These are phyloP conservation scores for Macadamia tetraphylla DNA, from an alignment of 164 flowering plant genomes.

Conservation along the genomic window DNA sequence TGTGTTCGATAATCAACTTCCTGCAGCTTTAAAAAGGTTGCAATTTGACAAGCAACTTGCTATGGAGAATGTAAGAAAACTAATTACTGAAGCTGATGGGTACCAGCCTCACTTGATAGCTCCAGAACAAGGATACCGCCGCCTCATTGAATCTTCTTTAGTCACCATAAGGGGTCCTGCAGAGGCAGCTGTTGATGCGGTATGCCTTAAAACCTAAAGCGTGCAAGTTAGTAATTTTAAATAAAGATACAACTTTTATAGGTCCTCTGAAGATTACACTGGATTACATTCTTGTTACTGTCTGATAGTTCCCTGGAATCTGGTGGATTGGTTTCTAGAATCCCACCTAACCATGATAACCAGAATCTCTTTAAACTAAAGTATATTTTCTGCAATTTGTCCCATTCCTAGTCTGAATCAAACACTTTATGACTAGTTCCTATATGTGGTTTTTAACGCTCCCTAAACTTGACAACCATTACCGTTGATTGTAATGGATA, in stretches of 20 bases:
- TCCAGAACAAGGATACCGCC: constrained; percentile 82
- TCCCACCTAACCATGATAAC: not conserved
- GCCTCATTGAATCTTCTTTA: constrained; percentile 60
- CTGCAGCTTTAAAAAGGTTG: constrained; percentile 75
- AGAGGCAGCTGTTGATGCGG: constrained; percentile 76
- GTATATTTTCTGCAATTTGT: too few relatives aligned
- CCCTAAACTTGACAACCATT: too few relatives aligned
- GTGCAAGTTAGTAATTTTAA: not conserved
- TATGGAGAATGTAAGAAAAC: constrained; percentile 67
- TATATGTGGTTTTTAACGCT: too few relatives aligned
- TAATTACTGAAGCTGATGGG: constrained; percentile 89
- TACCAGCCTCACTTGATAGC: constrained; percentile 90
- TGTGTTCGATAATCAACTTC: constrained; percentile 78
- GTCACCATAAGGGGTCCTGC: constrained; percentile 62
- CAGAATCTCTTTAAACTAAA: too few relatives aligned
- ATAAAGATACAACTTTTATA: not conserved
- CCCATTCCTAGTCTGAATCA: not conserved
- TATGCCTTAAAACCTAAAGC: constrained; percentile 20
- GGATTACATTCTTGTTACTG: not conserved
- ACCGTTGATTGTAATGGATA: too few relatives aligned
- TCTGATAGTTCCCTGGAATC: not conserved
- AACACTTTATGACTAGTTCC: too few relatives aligned
- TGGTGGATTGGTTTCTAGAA: not conserved
- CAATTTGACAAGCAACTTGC: constrained; percentile 86
- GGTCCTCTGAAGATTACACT: not conserved